Conservation (phyloP, 1,284 basidiomycete species). For the Quambalaria eucalypti region DNA sequence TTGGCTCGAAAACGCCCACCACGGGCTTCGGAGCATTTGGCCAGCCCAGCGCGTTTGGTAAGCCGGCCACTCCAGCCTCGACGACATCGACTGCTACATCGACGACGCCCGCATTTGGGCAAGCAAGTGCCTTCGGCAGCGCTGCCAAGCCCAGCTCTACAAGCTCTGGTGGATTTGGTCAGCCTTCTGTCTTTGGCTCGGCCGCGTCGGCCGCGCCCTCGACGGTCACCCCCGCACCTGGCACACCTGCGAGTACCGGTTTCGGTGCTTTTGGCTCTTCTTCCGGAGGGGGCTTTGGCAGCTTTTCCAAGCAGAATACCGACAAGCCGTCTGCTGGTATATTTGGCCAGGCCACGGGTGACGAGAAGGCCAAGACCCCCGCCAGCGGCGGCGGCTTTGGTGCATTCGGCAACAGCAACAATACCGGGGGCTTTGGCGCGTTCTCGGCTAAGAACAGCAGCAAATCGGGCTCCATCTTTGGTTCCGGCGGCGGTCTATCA, state of each 20-base stretch:
- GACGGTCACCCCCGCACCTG: not conserved
- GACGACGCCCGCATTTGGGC: slow-evolving; percentile 5
- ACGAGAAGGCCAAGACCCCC: too few species aligned
- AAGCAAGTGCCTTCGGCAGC: not conserved
- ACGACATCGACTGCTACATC: slow-evolving; percentile 11
- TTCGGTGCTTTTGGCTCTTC: not conserved
- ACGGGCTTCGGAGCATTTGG: slow-evolving; percentile 2
- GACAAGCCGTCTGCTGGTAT: not conserved
- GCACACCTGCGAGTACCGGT: not conserved
- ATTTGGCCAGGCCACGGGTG: not conserved
- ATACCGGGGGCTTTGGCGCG: not conserved
- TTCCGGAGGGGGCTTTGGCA: not conserved
- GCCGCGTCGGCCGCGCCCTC: not conserved
- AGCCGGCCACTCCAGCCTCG: slow-evolving; percentile 4
- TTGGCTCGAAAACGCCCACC: not conserved
- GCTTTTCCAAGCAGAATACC: not conserved
- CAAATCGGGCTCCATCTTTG: slow-evolving; percentile 3
- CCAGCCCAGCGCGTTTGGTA: not conserved
- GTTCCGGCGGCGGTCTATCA: not conserved
- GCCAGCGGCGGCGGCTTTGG: not conserved
- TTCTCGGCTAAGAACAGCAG: not conserved
- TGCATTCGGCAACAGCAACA: not conserved
- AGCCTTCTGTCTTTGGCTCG: too few species aligned
- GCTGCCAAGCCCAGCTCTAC: not conserved
- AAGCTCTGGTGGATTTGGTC: not conserved